Conservation (phyloP, 108 stramenopile genomes). For the Cyclotella choctawhatcheeana region DNA sequence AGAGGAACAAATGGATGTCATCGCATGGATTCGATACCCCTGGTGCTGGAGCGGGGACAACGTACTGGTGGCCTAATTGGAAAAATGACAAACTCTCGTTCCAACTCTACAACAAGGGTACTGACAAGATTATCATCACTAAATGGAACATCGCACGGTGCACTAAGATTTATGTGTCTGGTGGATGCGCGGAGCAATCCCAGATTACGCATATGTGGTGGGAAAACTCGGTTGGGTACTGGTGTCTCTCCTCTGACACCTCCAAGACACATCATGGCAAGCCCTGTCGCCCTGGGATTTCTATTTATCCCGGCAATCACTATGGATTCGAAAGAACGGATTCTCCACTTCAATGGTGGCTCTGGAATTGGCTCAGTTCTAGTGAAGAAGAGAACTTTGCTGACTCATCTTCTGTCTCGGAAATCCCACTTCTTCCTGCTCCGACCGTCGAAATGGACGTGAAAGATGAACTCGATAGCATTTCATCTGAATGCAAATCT, state of each 20-base stretch:
- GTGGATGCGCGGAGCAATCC: neutral
- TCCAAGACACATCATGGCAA: neutral
- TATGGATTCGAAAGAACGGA: neutral
- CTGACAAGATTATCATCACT: neutral
- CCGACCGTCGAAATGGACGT: neutral
- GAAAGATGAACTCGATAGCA: neutral
- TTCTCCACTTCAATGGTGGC: neutral
- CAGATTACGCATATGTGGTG: neutral
- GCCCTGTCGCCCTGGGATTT: neutral
- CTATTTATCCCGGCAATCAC: neutral
- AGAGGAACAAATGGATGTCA: neutral
- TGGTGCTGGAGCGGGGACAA: neutral
- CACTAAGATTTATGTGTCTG: neutral
- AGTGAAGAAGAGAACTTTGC: neutral
- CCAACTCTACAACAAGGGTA: neutral
- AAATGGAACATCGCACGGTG: neutral
- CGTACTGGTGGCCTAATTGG: neutral
- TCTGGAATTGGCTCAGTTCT: neutral
- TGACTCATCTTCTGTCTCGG: neutral
- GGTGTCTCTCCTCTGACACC: neutral
- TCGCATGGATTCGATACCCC: neutral
- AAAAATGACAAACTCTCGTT: neutral
- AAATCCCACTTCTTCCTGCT: neutral
- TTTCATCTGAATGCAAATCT: neutral
- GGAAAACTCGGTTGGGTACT: too few relatives aligned